Evolutionary conservation across 805 yeast species (phyloP).

Genomic region (Hanseniaspora pseudoguilliermondii): DNA sequence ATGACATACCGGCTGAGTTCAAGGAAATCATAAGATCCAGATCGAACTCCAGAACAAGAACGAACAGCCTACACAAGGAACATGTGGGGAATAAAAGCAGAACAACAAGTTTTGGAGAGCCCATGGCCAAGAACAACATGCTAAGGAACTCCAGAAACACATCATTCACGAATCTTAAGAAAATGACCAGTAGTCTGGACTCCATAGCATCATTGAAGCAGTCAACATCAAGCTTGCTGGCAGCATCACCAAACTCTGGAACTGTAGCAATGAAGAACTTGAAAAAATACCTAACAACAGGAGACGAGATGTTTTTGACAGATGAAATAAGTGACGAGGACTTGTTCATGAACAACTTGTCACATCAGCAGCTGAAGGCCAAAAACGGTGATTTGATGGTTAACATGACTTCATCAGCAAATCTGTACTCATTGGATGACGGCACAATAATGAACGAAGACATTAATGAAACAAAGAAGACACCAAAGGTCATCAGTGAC

Average conservation of each 20-base stretch:
- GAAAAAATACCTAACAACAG: constrained; percentile 14
- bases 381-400: constrained; percentile 6
- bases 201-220: constrained; percentile 1
- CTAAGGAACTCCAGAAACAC: background rate
- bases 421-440: background rate
- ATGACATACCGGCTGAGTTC: constrained; percentile 10
- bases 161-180: background rate
- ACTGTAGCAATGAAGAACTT: constrained; percentile 30
- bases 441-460: constrained; percentile 16
- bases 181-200: constrained; percentile 7
- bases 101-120: background rate
- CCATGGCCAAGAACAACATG: background rate
- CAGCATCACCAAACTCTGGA: constrained; percentile 32
- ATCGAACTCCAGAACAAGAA: constrained; percentile 11
- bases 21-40: constrained; percentile 5
- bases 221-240: background rate
- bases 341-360: constrained; percentile 30
- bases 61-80: background rate
- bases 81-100: background rate
- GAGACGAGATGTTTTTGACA: constrained; percentile 18
- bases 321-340: constrained; percentile 25
- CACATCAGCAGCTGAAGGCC: constrained; percentile 8
- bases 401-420: constrained; percentile 8
- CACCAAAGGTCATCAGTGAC: background rate
- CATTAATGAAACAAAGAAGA: constrained; percentile 3